Conservation (phyloP, 2,329 filamentous ascomycete species). For the Knufia fluminis region DNA sequence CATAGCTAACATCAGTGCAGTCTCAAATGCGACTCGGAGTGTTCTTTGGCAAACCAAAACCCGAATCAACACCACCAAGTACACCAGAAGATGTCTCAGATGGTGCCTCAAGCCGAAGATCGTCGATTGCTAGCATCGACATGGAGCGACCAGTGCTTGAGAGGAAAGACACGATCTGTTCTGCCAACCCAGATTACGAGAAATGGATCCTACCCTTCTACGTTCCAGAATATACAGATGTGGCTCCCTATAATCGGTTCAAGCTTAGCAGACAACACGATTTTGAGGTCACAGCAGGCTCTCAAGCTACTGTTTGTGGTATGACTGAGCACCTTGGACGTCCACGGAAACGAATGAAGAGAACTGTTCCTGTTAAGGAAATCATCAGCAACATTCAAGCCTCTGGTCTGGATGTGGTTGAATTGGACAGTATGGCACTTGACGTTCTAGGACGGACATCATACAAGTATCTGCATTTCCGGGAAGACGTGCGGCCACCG, state of each 20-base stretch:
- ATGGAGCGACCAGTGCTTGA: slow-evolving; percentile 24
- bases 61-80: slow-evolving; percentile 21
- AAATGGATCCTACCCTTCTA: slow-evolving; percentile 74
- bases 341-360: slow-evolving; percentile 8
- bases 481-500: slow-evolving; percentile 53
- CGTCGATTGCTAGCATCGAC: slow-evolving; percentile 21
- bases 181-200: slow-evolving; percentile 47
- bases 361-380: slow-evolving; percentile 44
- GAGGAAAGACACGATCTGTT: slow-evolving; percentile 19
- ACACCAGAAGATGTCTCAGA: slow-evolving; percentile 15
- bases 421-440: slow-evolving; percentile 16
- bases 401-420: slow-evolving; percentile 32
- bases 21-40: slow-evolving; percentile 43
- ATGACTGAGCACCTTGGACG: background rate
- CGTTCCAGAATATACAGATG: slow-evolving; percentile 59
- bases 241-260: slow-evolving; percentile 48
- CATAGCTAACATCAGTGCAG: slow-evolving; percentile 27
- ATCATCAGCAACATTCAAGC: slow-evolving; percentile 39
- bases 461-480: slow-evolving; percentile 51
- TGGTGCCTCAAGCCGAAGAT: slow-evolving; percentile 21
- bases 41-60: slow-evolving; percentile 39
- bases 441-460: slow-evolving; percentile 28
- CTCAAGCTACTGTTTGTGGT: slow-evolving; percentile 7
- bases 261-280: slow-evolving; percentile 20
- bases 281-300: slow-evolving; percentile 13